phyloP scores from a whole-genome alignment of 495 filamentous ascomycete species.

The Trypethelium eluteriae region DNA sequence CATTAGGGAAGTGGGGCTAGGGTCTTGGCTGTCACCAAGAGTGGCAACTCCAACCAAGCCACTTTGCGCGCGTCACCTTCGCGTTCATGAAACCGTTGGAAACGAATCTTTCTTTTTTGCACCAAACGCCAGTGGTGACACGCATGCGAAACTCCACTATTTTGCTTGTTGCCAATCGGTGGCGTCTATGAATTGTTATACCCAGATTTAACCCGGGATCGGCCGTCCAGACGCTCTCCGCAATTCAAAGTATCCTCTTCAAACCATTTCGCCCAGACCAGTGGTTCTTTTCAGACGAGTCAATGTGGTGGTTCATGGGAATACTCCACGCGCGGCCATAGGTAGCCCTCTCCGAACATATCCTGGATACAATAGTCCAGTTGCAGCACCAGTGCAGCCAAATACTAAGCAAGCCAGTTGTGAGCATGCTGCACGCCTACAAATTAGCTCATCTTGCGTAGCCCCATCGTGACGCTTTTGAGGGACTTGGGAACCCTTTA shows the following conservation, averaged over 20 bases:
- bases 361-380: neutral
- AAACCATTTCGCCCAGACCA: neutral
- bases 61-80: conserved; percentile 6
- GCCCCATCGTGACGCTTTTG: no score
- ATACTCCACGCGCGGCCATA: neutral
- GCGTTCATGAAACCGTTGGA: conserved; percentile 1
- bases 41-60: neutral
- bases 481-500: no score
- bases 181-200: no score
- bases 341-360: neutral
- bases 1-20: neutral
- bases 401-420: neutral
- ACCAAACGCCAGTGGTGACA: neutral
- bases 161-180: no score
- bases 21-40: neutral
- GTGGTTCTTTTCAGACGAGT: no score
- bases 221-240: no score
- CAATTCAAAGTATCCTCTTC: neutral
- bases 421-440: neutral
- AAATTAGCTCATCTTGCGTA: neutral
- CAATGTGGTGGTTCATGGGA: no score
- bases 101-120: neutral
- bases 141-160: no score
- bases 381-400: neutral
- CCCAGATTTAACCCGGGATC: no score